Conservation (phyloP, 768 basidiomycete species). For the Fomitopsis pulvina region DNA sequence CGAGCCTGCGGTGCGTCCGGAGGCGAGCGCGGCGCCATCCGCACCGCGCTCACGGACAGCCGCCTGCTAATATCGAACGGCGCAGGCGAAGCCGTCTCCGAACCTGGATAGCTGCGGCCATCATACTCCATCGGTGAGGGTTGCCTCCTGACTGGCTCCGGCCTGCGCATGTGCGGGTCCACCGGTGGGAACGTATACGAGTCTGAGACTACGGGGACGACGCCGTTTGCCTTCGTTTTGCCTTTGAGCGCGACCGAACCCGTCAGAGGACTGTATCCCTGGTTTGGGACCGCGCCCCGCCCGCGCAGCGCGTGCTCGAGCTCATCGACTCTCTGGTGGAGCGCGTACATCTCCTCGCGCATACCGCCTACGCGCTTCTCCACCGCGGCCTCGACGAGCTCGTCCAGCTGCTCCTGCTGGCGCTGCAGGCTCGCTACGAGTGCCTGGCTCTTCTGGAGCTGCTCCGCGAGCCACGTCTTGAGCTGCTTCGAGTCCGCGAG, state of each 20-base stretch:
- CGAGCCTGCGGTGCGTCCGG: slow-evolving; percentile 1
- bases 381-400: slow-evolving; percentile 51
- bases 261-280: slow-evolving; percentile 18
- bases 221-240: slow-evolving; percentile 19
- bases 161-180: slow-evolving; percentile 9
- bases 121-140: slow-evolving; percentile 25
- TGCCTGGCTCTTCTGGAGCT: slow-evolving; percentile 56
- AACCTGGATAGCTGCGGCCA: slow-evolving; percentile 27
- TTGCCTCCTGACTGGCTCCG: slow-evolving; percentile 20
- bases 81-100: slow-evolving; percentile 39
- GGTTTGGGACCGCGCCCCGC: slow-evolving; percentile 7
- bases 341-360: slow-evolving; percentile 51
- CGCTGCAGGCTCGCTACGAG: slow-evolving; percentile 55
- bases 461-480: slow-evolving; percentile 69
- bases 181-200: slow-evolving; percentile 20
- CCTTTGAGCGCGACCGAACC: slow-evolving; percentile 12
- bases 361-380: slow-evolving; percentile 55
- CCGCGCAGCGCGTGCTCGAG: slow-evolving; percentile 44
- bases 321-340: slow-evolving; percentile 62
- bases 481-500: slow-evolving; percentile 75
- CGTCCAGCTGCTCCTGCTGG: slow-evolving; percentile 58
- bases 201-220: slow-evolving; percentile 11
- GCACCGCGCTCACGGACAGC: slow-evolving; percentile 41
- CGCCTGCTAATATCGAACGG: slow-evolving; percentile 43
- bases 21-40: slow-evolving; percentile 36